Evolutionary conservation across 1,284 basidiomycete species (phyloP).

Genomic region (Peniophora sp.): DNA sequence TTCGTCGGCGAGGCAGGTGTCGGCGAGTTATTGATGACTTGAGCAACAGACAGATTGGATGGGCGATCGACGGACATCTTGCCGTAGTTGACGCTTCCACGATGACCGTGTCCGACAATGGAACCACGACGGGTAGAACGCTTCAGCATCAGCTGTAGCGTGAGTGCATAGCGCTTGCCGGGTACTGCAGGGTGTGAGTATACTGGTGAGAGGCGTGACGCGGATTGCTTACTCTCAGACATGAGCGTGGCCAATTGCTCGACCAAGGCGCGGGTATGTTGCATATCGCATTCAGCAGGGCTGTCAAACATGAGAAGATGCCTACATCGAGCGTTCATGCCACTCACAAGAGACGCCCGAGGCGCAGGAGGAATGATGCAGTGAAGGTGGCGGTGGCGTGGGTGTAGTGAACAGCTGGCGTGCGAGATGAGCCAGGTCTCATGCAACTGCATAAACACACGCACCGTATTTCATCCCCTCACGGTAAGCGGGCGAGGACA

Average conservation of each 20-base stretch:
- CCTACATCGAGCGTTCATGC: background rate
- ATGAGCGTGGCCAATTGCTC: conserved; percentile 72
- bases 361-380: conserved; percentile 80
- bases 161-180: conserved; percentile 83
- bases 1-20: conserved; percentile 10
- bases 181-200: conserved; percentile 47
- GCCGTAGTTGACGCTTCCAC: conserved; percentile 32
- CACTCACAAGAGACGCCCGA: conserved; percentile 78
- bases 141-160: conserved; percentile 81
- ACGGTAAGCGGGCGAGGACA: conserved; percentile 73
- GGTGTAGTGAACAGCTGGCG: conserved; percentile 76
- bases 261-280: conserved; percentile 69
- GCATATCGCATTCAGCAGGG: conserved; percentile 77
- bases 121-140: conserved; percentile 64
- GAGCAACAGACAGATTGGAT: conserved; percentile 12
- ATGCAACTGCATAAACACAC: conserved; percentile 12
- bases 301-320: conserved; percentile 25
- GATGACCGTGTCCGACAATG: conserved; percentile 54
- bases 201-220: conserved; percentile 9
- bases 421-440: conserved; percentile 16
- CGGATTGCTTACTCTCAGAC: conserved; percentile 56
- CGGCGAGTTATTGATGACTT: conserved; percentile 11
- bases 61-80: conserved; percentile 12
- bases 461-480: conserved; percentile 85
- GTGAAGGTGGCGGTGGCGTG: conserved; percentile 91